These are phyloP conservation scores for Periconia macrospinosa DNA, from an alignment of 2,329 filamentous ascomycete species.

Conservation along the genomic window DNA sequence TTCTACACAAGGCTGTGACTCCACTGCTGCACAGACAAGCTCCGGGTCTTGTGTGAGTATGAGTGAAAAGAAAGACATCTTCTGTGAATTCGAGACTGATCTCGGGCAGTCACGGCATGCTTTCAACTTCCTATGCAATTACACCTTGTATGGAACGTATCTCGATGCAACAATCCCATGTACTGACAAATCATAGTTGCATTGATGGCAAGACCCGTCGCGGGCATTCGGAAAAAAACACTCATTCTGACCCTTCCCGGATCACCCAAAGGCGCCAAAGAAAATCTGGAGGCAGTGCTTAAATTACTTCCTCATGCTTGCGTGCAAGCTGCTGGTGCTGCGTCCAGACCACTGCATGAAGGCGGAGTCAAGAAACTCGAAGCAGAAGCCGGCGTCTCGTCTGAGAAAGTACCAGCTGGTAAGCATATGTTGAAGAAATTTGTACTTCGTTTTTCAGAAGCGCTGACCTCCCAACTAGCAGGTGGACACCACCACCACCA, in stretches of 20 bases:
- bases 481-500: constrained; percentile 36
- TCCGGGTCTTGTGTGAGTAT: constrained; percentile 73
- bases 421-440: background rate
- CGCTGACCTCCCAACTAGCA: constrained; percentile 22
- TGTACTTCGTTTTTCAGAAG: background rate
- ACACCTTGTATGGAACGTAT: constrained; percentile 74
- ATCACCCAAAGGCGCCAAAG: constrained; percentile 90
- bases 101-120: constrained; percentile 75
- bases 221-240: constrained; percentile 79
- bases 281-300: constrained; percentile 86
- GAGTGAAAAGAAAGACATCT: background rate
- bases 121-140: constrained; percentile 77
- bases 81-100: constrained; percentile 22
- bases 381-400: constrained; percentile 67
- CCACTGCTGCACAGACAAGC: constrained; percentile 82
- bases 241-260: constrained; percentile 89
- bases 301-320: constrained; percentile 97
- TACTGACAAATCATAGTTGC: constrained; percentile 66
- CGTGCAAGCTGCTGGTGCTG: constrained; percentile 77
- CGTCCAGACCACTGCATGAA: constrained; percentile 77
- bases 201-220: constrained; percentile 93
- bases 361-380: constrained; percentile 85
- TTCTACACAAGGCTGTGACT: constrained; percentile 65
- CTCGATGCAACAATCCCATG: background rate
- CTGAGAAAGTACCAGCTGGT: constrained; percentile 10